Conservation (phyloP, 169 alveolate species). For the Eimeria mitis region DNA sequence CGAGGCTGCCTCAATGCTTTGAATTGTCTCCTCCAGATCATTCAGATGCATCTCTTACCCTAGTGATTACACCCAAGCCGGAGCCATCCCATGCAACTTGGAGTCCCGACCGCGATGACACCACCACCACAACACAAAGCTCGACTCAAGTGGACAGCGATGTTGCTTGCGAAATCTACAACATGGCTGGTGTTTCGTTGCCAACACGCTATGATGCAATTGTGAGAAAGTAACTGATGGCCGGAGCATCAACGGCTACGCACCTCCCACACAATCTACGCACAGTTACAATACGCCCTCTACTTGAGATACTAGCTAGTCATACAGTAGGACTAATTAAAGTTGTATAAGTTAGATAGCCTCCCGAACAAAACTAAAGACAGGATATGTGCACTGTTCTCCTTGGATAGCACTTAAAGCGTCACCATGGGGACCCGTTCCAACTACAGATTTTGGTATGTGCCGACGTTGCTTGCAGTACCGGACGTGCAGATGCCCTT, state of each 20-base stretch:
- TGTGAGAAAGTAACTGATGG: slow-evolving; percentile 5
- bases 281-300: too few species aligned
- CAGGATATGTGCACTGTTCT: not conserved
- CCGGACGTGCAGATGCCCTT: slow-evolving; percentile 55
- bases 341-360: too few species aligned
- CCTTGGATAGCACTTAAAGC: not conserved
- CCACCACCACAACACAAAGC: slow-evolving; percentile 44
- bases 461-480: not conserved
- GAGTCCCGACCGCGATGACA: slow-evolving; percentile 10
- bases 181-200: not conserved
- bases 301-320: too few species aligned
- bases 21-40: slow-evolving; percentile 12
- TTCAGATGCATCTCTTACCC: not conserved
- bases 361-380: not conserved
- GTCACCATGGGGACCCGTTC: not conserved
- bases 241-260: not conserved
- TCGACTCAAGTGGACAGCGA: not conserved
- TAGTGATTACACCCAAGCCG: slow-evolving; percentile 41
- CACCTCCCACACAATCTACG: not conserved
- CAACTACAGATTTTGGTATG: not conserved
- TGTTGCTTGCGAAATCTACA: slow-evolving; percentile 34
- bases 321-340: too few species aligned
- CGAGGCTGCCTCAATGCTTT: not conserved
- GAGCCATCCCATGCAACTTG: slow-evolving; percentile 52
- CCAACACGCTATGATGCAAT: slow-evolving; percentile 8